phyloP scores from a whole-genome alignment of 1,139 yeast species.

The Wickerhamomyces sp. region DNA sequence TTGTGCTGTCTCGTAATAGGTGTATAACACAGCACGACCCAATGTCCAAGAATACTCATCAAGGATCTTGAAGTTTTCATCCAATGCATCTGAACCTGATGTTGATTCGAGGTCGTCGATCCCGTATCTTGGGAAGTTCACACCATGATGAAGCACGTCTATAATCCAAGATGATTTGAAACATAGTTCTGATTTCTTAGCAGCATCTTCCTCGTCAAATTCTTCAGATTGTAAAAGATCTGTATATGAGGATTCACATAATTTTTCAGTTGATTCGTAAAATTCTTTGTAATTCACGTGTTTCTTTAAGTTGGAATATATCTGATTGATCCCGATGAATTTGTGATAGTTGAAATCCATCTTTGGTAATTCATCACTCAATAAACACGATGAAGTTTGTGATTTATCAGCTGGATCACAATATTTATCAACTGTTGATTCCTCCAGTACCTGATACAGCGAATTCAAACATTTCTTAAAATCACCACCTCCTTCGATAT shows the following conservation, averaged over 20 bases:
- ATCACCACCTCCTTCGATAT: constrained; percentile 56
- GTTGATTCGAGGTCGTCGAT: constrained; percentile 29
- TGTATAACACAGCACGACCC: constrained; percentile 71
- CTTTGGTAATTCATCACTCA: constrained; percentile 51
- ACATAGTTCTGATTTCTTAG: constrained; percentile 38
- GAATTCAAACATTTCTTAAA: constrained; percentile 47
- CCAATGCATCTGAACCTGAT: constrained; percentile 15
- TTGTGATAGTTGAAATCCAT: constrained; percentile 65
- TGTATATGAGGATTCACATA: constrained; percentile 16
- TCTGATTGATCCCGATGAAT: constrained; percentile 77
- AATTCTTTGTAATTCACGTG: constrained; percentile 17
- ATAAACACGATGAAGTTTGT: constrained; percentile 39
- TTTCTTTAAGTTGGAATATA: constrained; percentile 36
- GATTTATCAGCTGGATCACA: constrained; percentile 26
- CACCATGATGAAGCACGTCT: constrained; percentile 65
- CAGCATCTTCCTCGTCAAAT: constrained; percentile 38
- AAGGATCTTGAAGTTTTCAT: constrained; percentile 53
- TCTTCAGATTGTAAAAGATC: constrained; percentile 30
- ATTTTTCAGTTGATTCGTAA: constrained; percentile 15
- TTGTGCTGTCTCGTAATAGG: constrained; percentile 30
- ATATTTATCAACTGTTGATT: constrained; percentile 31
- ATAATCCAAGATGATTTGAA: constrained; percentile 72
- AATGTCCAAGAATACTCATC: constrained; percentile 81
- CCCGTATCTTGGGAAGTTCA: constrained; percentile 61
- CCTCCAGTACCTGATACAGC: constrained; percentile 49